Percentiles rank a stretch among this genome's conserved stretches.
These are phyloP conservation scores for Irpex sp. DNA, from an alignment of 1,284 basidiomycete genomes.

Conservation along the genomic window DNA sequence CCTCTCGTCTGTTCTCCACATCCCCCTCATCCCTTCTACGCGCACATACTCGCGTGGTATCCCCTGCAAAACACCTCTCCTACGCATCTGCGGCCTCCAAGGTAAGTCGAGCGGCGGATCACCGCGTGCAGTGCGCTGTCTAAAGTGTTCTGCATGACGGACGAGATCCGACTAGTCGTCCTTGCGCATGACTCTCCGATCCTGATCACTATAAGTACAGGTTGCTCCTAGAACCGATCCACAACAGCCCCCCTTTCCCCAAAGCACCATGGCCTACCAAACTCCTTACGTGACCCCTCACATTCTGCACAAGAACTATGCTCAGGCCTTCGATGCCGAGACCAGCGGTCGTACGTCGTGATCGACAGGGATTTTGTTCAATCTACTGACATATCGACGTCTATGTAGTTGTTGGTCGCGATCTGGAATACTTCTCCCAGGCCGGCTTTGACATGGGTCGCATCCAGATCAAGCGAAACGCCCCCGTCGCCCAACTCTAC, in stretches of 20 bases:
- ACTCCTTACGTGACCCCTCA: conserved; percentile 83
- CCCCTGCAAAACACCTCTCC: not conserved
- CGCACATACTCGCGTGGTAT: not conserved
- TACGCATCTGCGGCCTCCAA: conserved; percentile 3
- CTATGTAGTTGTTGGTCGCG: conserved; percentile 76
- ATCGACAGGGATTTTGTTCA: conserved; percentile 1
- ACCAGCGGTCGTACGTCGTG: conserved; percentile 50
- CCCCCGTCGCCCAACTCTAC: conserved; percentile 92
- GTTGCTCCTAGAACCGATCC: not conserved
- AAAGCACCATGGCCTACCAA: conserved; percentile 47
- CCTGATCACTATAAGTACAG: conserved; percentile 10
- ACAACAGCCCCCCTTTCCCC: not conserved
- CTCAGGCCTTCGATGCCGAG: conserved; percentile 66
- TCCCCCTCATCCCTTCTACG: conserved; percentile 6
- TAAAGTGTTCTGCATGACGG: not conserved
- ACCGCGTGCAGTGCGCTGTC: not conserved
- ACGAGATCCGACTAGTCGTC: conserved; percentile 8
- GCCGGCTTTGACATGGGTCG: conserved; percentile 98
- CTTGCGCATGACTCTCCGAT: conserved; percentile 5
- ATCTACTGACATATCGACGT: conserved; percentile 5
- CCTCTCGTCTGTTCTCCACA: conserved; percentile 4
- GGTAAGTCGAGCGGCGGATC: conserved; percentile 2
- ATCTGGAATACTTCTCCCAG: conserved; percentile 97
- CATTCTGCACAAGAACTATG: conserved; percentile 81
- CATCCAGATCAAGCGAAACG: conserved; percentile 90